Percentiles rank a stretch among this genome's conserved stretches.
Conservation (phyloP, 139 green algal genomes). For the Micractinium conductrix region DNA sequence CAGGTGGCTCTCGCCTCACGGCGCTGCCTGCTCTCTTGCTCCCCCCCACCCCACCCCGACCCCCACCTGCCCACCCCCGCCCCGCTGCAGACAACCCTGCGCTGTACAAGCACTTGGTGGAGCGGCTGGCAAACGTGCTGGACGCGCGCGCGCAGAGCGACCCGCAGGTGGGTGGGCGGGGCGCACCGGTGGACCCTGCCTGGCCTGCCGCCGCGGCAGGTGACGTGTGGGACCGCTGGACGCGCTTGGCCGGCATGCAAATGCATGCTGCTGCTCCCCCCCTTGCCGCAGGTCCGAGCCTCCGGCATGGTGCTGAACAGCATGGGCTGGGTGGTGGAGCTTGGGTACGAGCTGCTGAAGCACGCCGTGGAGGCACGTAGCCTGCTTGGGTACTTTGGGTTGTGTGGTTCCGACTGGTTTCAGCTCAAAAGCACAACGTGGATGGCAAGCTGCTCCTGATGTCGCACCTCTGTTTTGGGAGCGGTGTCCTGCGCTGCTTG, state of each 20-base stretch:
- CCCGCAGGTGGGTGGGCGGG: neutral
- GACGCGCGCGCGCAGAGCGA: slow-evolving; percentile 60
- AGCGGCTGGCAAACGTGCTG: slow-evolving; percentile 78
- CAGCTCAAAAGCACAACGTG: too few relatives aligned
- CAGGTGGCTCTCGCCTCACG: too few relatives aligned
- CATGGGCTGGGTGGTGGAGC: slow-evolving; percentile 91
- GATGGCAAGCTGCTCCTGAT: too few relatives aligned
- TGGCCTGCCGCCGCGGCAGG: neutral
- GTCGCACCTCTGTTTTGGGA: too few relatives aligned
- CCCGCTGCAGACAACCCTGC: slow-evolving; percentile 67
- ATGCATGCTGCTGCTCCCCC: neutral
- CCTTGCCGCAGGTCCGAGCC: slow-evolving; percentile 48
- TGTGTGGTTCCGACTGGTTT: too few relatives aligned
- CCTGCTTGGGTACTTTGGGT: too few relatives aligned
- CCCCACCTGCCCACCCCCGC: neutral
- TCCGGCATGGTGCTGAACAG: slow-evolving; percentile 92
- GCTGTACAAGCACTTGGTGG: slow-evolving; percentile 82
- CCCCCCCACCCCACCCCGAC: neutral
- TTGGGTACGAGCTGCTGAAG: slow-evolving; percentile 93
- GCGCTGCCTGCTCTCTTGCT: too few relatives aligned
- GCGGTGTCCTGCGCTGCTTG: too few relatives aligned
- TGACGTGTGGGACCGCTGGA: too few relatives aligned
- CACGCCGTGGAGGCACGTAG: slow-evolving; percentile 79
- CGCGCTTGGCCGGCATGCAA: too few relatives aligned
- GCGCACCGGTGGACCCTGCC: too few relatives aligned